Evolutionary conservation across 164 flowering plant genomes (phyloP), one percentile per base, ranked within the genome.

Genomic region (Stephania cephalantha): DNA sequence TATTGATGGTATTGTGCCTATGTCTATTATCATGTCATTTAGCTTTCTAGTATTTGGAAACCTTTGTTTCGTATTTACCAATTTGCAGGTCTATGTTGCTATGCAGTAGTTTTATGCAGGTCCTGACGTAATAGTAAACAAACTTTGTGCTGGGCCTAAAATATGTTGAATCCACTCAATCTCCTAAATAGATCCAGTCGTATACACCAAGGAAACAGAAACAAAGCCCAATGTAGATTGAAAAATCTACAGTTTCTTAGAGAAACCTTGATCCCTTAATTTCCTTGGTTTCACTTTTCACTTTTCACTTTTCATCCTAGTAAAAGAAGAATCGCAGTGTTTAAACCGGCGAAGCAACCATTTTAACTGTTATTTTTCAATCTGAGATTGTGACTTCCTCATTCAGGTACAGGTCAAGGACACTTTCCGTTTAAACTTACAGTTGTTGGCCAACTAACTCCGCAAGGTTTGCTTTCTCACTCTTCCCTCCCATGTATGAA

Each of bases 381-480:
- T n/a, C 64, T 58, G n/a, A 15, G 64, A 18, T 6, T 9, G 6
- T 15, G 20, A 58, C 64, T 13, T 58, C 20, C 65, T 61, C 20
- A 20, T 61, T 61, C 66, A 61, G 66, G 66, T 61, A 61, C 22
- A 4, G n/a, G 20, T 18, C 66, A 61, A 61, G 66, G 8, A n/a
- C 20, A 61, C n/a, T 18, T 61, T 58, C 22, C 17, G 25, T 58
- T 58, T 9, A 58, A 58, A 17, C n/a, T 58, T 4, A 18, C 25
- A 61, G n/a, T 61, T 61, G 66, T 61, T 61, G 66, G 66, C 66
- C 66, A 61, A 61, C 66, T 4, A 61, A 61, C 22, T 61, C 66
- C 18, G 8, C 66, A 61, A 61, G 66, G 25, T 61, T 61, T 18
- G 66, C 29, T 17, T n/a, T 61, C 66, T 35, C 22, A 9, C 66